Conservation (phyloP, 2,329 filamentous ascomycete species). For the Tolypocladium cylindrosporum region DNA sequence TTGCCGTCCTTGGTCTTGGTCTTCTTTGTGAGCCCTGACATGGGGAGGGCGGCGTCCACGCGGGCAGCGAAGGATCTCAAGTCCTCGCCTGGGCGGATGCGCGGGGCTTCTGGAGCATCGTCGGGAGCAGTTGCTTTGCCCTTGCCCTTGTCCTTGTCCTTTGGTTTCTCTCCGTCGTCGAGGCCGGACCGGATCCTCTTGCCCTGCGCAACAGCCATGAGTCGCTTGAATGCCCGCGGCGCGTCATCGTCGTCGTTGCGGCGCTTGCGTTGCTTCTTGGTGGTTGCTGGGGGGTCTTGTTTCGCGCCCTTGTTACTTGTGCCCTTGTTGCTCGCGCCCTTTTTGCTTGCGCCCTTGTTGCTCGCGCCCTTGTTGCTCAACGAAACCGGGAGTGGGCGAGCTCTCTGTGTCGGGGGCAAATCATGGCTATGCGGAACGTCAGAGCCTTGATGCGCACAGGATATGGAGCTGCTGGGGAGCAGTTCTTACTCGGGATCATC, state of each 20-base stretch:
- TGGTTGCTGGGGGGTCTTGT: conserved; percentile 26
- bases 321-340: background rate
- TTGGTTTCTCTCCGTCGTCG: conserved; percentile 52
- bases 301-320: conserved; percentile 16
- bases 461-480: background rate
- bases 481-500: conserved; percentile 43
- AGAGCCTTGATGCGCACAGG: conserved; percentile 2
- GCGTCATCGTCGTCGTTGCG: conserved; percentile 60
- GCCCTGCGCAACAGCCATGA: conserved; percentile 66
- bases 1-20: conserved; percentile 46
- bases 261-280: conserved; percentile 34
- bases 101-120: conserved; percentile 36
- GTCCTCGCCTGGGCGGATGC: conserved; percentile 74
- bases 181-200: conserved; percentile 53
- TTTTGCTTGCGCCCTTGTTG: background rate
- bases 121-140: conserved; percentile 1
- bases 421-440: conserved; percentile 30
- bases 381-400: conserved; percentile 39
- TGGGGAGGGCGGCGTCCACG: conserved; percentile 74
- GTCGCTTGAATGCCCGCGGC: conserved; percentile 73
- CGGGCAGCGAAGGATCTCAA: conserved; percentile 72
- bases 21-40: conserved; percentile 60
- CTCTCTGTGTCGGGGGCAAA: conserved; percentile 37
- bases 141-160: conserved; percentile 7
- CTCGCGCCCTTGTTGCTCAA: conserved; percentile 14